phyloP scores from a whole-genome alignment of 768 basidiomycete genomes.

The Suillus spraguei region DNA sequence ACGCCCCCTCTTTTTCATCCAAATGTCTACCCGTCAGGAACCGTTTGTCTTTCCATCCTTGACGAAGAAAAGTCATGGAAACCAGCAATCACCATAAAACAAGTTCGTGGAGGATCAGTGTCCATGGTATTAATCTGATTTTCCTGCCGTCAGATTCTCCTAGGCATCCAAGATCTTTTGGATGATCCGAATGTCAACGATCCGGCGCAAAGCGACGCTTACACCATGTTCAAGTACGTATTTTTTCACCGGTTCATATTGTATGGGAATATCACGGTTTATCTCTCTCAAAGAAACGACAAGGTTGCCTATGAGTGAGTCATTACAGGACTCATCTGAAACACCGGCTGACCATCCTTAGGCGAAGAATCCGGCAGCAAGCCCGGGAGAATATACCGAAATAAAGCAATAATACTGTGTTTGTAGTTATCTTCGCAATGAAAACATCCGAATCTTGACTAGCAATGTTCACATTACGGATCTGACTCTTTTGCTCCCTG shows the following conservation, averaged over 20 bases:
- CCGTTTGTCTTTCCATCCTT: conserved; percentile 95
- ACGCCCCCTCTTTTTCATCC: conserved; percentile 95
- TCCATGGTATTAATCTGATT: not conserved
- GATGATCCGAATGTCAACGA: conserved; percentile 97
- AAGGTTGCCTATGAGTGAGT: conserved; percentile 89
- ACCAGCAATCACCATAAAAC: conserved; percentile 98
- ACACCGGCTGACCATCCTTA: conserved; percentile 31
- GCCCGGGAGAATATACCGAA: conserved; percentile 91
- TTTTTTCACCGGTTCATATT: conserved; percentile 1
- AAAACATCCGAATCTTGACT: conserved; percentile 46
- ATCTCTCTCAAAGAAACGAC: conserved; percentile 70
- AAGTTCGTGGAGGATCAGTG: conserved; percentile 51
- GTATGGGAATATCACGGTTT: conserved; percentile 11
- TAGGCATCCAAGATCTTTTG: conserved; percentile 95
- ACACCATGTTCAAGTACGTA: conserved; percentile 96
- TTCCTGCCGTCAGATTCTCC: conserved; percentile 65
- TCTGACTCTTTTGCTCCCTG: conserved; percentile 87
- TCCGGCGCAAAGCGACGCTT: conserved; percentile 98
- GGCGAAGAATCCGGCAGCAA: conserved; percentile 80
- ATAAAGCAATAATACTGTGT: conserved; percentile 35
- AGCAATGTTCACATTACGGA: conserved; percentile 79
- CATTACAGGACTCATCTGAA: not conserved
- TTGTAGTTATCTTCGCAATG: conserved; percentile 1
- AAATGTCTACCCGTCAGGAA: conserved; percentile 98
- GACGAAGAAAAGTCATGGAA: conserved; percentile 99